A percentile compares a stretch with the other conserved stretches of the same genome.
These are phyloP conservation scores for Viridothelium virens DNA, from an alignment of 495 filamentous ascomycete species.

Conservation along the genomic window DNA sequence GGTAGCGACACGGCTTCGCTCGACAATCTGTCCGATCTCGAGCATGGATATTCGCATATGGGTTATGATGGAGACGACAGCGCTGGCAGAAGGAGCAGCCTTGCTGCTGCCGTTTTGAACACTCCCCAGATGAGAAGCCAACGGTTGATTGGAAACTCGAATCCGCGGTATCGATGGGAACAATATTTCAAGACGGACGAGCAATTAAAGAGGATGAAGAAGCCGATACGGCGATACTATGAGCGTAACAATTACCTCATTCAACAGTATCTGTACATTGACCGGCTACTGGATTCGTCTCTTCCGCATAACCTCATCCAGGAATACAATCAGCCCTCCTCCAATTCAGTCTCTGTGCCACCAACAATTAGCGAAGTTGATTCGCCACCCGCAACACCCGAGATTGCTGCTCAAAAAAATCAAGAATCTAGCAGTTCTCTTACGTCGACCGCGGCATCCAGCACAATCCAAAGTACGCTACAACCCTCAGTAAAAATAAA, in stretches of 20 bases:
- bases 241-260: slow-evolving; percentile 74
- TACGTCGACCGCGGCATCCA: neutral
- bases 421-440: neutral
- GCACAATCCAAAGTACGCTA: slow-evolving; percentile 4
- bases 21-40: slow-evolving; percentile 1
- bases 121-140: slow-evolving; percentile 68
- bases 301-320: slow-evolving; percentile 78
- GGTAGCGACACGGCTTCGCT: slow-evolving; percentile 15
- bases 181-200: slow-evolving; percentile 64
- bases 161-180: slow-evolving; percentile 68
- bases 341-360: slow-evolving; percentile 18
- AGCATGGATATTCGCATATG: slow-evolving; percentile 12
- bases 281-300: slow-evolving; percentile 81
- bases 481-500: slow-evolving; percentile 47
- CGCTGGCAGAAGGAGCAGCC: slow-evolving; percentile 32
- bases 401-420: slow-evolving; percentile 15
- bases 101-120: slow-evolving; percentile 44
- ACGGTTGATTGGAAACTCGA: slow-evolving; percentile 68
- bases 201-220: slow-evolving; percentile 56
- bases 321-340: slow-evolving; percentile 63
- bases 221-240: slow-evolving; percentile 68
- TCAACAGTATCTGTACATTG: slow-evolving; percentile 84
- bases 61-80: slow-evolving; percentile 9
- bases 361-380: slow-evolving; percentile 24
- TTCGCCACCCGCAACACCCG: slow-evolving; percentile 10